phyloP scores from a whole-genome alignment of 108 stramenopile species.

The Skeletonema menzelii region DNA sequence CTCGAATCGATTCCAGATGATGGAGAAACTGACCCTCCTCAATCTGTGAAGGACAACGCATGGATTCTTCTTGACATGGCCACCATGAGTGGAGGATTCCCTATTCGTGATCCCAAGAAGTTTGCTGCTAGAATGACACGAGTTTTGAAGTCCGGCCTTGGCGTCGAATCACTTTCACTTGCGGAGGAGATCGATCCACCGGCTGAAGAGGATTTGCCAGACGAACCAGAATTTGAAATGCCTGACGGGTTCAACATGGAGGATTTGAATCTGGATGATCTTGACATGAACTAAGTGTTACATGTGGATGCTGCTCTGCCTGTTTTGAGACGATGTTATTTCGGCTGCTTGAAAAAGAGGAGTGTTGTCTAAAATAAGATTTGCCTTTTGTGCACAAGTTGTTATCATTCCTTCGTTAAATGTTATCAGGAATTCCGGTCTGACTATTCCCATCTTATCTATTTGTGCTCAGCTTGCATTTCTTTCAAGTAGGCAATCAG shows the following conservation, averaged over 20 bases:
- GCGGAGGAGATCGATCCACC: slow-evolving; percentile 92
- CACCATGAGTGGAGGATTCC: slow-evolving; percentile 93
- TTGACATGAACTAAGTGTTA: neutral
- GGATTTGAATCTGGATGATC: slow-evolving; percentile 45
- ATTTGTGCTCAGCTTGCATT: slow-evolving; percentile 35
- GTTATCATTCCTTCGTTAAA: neutral
- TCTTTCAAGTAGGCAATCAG: slow-evolving; percentile 77
- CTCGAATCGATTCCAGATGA: slow-evolving; percentile 77
- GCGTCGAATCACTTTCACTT: slow-evolving; percentile 82
- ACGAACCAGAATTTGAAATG: slow-evolving; percentile 66
- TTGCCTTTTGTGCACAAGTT: neutral
- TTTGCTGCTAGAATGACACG: slow-evolving; percentile 89
- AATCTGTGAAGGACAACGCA: slow-evolving; percentile 86
- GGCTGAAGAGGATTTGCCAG: slow-evolving; percentile 88
- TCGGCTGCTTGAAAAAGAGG: neutral
- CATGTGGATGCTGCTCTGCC: neutral
- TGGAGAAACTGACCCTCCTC: slow-evolving; percentile 66
- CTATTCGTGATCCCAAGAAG: slow-evolving; percentile 80
- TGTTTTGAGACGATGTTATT: neutral
- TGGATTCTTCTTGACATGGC: slow-evolving; percentile 98
- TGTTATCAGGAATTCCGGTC: too few relatives aligned
- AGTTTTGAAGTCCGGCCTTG: slow-evolving; percentile 75
- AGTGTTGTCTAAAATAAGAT: neutral
- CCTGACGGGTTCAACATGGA: slow-evolving; percentile 52
- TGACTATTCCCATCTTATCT: neutral